A percentile compares a stretch with the other conserved stretches of the same genome.
phyloP scores from a whole-genome alignment of 306 rosid species.

The Vigna mungo region DNA sequence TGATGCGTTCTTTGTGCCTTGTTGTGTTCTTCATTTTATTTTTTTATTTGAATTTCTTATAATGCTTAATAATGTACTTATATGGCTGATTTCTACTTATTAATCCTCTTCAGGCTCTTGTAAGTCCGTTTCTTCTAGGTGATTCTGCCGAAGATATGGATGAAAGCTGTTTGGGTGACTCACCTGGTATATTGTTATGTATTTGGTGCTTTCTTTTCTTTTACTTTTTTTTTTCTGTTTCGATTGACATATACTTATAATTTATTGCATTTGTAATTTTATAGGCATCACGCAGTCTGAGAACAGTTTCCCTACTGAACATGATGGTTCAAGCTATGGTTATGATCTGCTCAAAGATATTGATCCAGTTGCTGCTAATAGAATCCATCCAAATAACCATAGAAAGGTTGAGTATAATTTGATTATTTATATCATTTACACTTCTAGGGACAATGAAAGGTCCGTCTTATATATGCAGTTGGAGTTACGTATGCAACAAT shows the following conservation, averaged over 20 bases:
- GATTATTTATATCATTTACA: conserved; percentile 31
- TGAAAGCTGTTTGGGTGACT: conserved; percentile 46
- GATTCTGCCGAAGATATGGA: conserved; percentile 61
- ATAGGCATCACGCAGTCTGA: conserved; percentile 51
- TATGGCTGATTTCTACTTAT: neutral
- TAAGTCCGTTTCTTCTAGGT: conserved; percentile 82
- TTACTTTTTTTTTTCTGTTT: neutral
- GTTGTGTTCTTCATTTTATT: neutral
- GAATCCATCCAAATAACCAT: conserved; percentile 90
- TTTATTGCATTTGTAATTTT: conserved; percentile 32
- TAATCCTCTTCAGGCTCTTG: conserved; percentile 70
- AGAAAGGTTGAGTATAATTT: conserved; percentile 67
- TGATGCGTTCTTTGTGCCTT: neutral
- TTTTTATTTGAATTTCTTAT: neutral
- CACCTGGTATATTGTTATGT: conserved; percentile 52
- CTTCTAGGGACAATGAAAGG: conserved; percentile 18
- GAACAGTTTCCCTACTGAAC: conserved; percentile 42
- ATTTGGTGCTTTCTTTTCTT: conserved; percentile 6
- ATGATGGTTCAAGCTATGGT: conserved; percentile 47
- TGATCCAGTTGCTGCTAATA: conserved; percentile 88
- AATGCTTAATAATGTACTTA: neutral
- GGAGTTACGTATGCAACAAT: conserved; percentile 9
- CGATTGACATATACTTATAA: neutral
- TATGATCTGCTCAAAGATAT: conserved; percentile 72
- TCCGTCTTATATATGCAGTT: neutral